A percentile compares a stretch with the other conserved stretches of the same genome.
phyloP scores from a whole-genome alignment of 345 rosid species.

The Aquilaria malaccensis region DNA sequence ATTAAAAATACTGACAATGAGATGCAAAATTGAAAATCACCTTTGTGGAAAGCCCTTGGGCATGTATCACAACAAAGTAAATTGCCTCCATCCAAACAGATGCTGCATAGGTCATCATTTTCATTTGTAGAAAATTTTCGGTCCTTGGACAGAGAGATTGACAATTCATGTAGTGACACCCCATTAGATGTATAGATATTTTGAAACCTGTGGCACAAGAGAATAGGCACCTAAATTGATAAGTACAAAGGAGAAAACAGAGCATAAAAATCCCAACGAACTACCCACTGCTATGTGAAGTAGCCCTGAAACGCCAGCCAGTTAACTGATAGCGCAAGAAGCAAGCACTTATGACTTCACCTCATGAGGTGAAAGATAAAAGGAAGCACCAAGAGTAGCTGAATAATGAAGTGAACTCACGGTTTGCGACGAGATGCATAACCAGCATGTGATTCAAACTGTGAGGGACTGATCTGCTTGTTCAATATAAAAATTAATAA shows the following conservation, averaged over 20 bases:
- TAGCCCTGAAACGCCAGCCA: no score
- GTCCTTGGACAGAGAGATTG: conserved; percentile 52
- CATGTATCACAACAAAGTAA: conserved; percentile 93
- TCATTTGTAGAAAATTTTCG: conserved; percentile 47
- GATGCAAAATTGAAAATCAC: conserved; percentile 26
- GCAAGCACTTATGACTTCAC: background rate
- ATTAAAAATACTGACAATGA: background rate
- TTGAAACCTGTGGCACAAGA: conserved; percentile 49
- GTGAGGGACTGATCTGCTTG: conserved; percentile 83
- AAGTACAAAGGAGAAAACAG: background rate
- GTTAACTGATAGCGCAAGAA: background rate
- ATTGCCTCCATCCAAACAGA: conserved; percentile 81
- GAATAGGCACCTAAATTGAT: background rate
- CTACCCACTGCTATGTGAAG: no score
- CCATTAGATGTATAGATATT: conserved; percentile 97
- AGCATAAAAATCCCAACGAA: background rate
- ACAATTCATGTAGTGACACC: conserved; percentile 91
- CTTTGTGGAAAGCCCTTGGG: conserved; percentile 91
- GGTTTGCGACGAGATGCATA: conserved; percentile 86
- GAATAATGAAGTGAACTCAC: conserved; percentile 40
- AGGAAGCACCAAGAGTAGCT: background rate
- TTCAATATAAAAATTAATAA: conserved; percentile 15
- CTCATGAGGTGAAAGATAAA: background rate
- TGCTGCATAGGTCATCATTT: conserved; percentile 82
- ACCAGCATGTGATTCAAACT: conserved; percentile 98